A percentile compares a stretch with the other conserved stretches of the same genome.
Conservation (phyloP, 352 stramenopile genomes). For the Globisporangium okanoganense region DNA sequence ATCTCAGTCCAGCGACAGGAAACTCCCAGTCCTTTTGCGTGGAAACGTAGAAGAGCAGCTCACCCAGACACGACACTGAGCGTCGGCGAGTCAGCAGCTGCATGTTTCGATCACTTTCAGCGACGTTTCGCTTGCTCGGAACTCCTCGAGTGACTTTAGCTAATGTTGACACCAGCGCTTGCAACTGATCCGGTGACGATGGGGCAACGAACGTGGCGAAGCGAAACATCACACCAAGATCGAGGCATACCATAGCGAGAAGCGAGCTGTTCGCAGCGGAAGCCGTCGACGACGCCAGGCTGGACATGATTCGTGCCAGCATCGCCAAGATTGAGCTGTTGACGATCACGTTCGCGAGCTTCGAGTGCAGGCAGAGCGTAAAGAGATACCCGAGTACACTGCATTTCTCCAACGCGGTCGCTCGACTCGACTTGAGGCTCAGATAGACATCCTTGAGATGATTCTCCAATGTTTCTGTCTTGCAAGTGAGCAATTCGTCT, state of each 20-base stretch:
- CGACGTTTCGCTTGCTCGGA: neutral
- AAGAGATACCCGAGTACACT: constrained; percentile 63
- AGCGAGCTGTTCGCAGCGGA: constrained; percentile 11
- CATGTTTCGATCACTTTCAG: neutral
- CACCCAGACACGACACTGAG: constrained; percentile 53
- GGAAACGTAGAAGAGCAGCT: constrained; percentile 72
- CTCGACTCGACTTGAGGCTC: constrained; percentile 43
- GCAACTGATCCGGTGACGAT: constrained; percentile 54
- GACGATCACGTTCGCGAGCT: constrained; percentile 75
- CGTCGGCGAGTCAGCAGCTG: constrained; percentile 6
- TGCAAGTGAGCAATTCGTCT: constrained; percentile 36
- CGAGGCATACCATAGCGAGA: constrained; percentile 43
- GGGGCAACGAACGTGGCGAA: constrained; percentile 68
- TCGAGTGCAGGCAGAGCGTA: constrained; percentile 40
- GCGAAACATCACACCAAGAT: constrained; percentile 64
- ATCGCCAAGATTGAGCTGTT: constrained; percentile 77
- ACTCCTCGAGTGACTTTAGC: constrained; percentile 15
- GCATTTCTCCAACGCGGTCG: constrained; percentile 23
- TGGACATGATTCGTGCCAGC: constrained; percentile 47
- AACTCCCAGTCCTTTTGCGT: constrained; percentile 49
- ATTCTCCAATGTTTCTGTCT: constrained; percentile 50
- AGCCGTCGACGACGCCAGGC: neutral
- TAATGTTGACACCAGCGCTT: constrained; percentile 39
- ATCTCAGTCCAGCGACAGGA: constrained; percentile 23
- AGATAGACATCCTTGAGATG: constrained; percentile 79